These are phyloP conservation scores for Xylaria sp. DNA, from an alignment of 2,329 filamentous ascomycete species.

Conservation along the genomic window DNA sequence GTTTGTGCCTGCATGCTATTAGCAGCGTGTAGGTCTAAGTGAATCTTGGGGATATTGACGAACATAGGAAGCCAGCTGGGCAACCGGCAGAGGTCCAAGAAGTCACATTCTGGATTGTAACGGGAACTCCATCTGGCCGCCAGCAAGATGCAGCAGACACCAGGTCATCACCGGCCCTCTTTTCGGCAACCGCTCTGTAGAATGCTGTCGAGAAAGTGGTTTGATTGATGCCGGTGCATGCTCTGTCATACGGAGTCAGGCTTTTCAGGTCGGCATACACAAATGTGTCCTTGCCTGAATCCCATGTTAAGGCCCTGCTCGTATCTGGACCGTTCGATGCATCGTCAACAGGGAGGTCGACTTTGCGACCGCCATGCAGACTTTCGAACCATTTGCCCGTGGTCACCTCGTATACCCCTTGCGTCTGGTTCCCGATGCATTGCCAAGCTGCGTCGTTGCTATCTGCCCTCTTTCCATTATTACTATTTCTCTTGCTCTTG, in stretches of 20 bases:
- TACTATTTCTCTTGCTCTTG: too few species aligned
- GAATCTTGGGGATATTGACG: constrained; percentile 39
- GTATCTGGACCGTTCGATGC: constrained; percentile 52
- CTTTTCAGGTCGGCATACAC: constrained; percentile 43
- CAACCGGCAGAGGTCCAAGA: constrained; percentile 55
- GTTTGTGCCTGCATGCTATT: constrained; percentile 51
- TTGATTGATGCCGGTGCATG: constrained; percentile 56
- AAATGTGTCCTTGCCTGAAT: constrained; percentile 42
- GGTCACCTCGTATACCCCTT: constrained; percentile 52
- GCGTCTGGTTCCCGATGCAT: constrained; percentile 58
- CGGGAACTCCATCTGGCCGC: constrained; percentile 53
- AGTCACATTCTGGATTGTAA: constrained; percentile 54
- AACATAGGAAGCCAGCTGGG: constrained; percentile 57
- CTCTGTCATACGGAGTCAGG: constrained; percentile 53
- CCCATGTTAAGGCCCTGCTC: constrained; percentile 47
- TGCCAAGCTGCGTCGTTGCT: constrained; percentile 50
- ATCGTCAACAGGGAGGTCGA: constrained; percentile 51
- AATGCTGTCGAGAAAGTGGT: constrained; percentile 56
- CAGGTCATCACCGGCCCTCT: constrained; percentile 46
- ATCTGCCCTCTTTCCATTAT: background rate
- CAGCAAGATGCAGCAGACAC: constrained; percentile 56
- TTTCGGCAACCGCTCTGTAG: constrained; percentile 50
- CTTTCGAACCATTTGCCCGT: constrained; percentile 58
- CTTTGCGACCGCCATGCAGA: constrained; percentile 41
- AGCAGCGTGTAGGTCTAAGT: constrained; percentile 22